phyloP scores from a whole-genome alignment of 2,329 filamentous ascomycete species.

The Pseudonectria buxi region DNA sequence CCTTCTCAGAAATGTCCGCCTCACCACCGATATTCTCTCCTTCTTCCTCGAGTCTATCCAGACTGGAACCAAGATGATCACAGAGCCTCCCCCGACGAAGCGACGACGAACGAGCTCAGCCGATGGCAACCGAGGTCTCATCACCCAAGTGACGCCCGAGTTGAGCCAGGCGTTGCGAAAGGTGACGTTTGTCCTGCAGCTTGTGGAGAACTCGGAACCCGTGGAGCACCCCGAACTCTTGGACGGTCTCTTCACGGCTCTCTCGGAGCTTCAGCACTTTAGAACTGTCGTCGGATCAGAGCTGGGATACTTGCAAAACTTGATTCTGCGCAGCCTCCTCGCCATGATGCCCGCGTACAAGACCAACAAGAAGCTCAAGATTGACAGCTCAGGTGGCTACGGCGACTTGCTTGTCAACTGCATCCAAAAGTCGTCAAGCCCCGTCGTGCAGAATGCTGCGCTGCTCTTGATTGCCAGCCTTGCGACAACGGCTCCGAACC shows the following conservation, averaged over 20 bases:
- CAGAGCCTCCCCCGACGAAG: constrained; percentile 68
- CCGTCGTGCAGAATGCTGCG: constrained; percentile 88
- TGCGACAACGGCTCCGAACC: constrained; percentile 79
- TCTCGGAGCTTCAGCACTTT: constrained; percentile 84
- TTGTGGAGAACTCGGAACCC: constrained; percentile 75
- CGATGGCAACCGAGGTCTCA: constrained; percentile 54
- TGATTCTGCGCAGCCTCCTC: constrained; percentile 74
- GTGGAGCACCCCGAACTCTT: constrained; percentile 70
- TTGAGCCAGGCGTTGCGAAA: constrained; percentile 63
- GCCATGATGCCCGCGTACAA: constrained; percentile 78
- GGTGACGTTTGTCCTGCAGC: constrained; percentile 79
- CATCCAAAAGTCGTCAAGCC: constrained; percentile 83
- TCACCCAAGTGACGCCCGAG: constrained; percentile 56
- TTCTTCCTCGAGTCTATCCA: constrained; percentile 69
- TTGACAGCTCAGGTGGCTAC: constrained; percentile 74
- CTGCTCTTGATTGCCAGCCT: constrained; percentile 81
- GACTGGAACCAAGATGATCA: constrained; percentile 64
- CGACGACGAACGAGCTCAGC: constrained; percentile 70
- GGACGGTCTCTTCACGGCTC: constrained; percentile 69
- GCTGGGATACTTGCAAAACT: constrained; percentile 80
- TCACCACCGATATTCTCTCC: constrained; percentile 66
- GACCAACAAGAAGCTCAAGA: constrained; percentile 50
- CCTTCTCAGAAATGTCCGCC: constrained; percentile 63
- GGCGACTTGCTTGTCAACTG: constrained; percentile 91
- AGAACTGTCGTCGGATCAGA: constrained; percentile 76